Evolutionary conservation across 208 protist genomes (phyloP).

Genomic region (Giardia duodenalis): DNA sequence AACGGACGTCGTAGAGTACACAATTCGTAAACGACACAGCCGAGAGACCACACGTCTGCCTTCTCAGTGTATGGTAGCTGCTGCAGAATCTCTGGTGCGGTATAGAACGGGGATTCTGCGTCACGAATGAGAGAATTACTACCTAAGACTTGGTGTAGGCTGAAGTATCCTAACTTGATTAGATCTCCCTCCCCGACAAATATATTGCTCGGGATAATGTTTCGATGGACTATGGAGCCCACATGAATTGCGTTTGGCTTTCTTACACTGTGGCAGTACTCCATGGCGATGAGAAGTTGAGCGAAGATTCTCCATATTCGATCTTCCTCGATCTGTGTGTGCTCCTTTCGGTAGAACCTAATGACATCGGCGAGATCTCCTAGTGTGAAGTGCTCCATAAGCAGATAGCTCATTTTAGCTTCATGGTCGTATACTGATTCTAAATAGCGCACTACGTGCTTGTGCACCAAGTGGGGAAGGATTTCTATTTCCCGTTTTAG

Average conservation of each 20-base stretch:
- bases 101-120: slow-evolving; percentile 50
- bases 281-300: neutral
- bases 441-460: neutral
- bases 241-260: neutral
- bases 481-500: neutral
- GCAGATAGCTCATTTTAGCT: neutral
- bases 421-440: neutral
- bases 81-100: slow-evolving; percentile 46
- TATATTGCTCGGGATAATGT: neutral
- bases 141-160: neutral
- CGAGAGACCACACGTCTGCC: slow-evolving; percentile 51
- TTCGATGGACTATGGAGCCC: neutral
- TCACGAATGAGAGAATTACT: slow-evolving; percentile 27
- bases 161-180: neutral
- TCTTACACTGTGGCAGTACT: neutral
- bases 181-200: neutral
- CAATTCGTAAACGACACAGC: slow-evolving; percentile 51
- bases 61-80: slow-evolving; percentile 44
- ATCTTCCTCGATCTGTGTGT: neutral
- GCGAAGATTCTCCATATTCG: neutral
- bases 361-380: neutral
- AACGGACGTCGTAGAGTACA: slow-evolving; percentile 44
- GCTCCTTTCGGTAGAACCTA: neutral
- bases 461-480: neutral
- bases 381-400: neutral